Percentiles rank a stretch among this genome's conserved stretches.
These are phyloP conservation scores for Piper betle DNA, from an alignment of 164 flowering plant genomes.

Conservation along the genomic window DNA sequence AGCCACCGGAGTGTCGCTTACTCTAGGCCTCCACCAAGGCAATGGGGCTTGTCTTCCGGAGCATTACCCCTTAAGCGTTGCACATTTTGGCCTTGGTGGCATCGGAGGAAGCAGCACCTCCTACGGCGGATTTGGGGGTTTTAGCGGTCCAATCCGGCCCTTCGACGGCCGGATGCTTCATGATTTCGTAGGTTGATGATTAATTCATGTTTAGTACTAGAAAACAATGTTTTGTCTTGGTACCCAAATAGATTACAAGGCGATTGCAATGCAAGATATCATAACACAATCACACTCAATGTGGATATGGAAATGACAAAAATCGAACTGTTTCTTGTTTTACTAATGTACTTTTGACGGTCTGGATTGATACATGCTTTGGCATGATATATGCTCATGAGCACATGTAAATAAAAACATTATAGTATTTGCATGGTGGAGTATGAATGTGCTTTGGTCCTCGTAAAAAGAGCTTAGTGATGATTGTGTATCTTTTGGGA, in stretches of 20 bases:
- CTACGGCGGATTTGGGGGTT: slow-evolving; percentile 23
- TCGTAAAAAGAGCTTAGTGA: neutral
- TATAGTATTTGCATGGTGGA: slow-evolving; percentile 2
- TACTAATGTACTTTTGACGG: neutral
- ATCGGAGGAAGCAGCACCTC: slow-evolving; percentile 23
- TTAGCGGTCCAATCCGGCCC: slow-evolving; percentile 29
- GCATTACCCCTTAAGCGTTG: slow-evolving; percentile 31
- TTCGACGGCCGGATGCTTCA: slow-evolving; percentile 46
- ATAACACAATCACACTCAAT: too few species aligned
- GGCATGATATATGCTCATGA: neutral
- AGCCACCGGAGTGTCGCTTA: slow-evolving; percentile 44
- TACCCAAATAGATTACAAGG: neutral
- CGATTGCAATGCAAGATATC: too few species aligned
- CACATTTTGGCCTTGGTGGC: slow-evolving; percentile 33
- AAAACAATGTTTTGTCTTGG: neutral
- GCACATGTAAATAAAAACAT: neutral
- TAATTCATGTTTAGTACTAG: neutral
- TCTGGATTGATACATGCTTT: neutral
- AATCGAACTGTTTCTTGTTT: neutral
- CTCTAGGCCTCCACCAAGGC: slow-evolving; percentile 62
- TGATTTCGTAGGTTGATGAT: slow-evolving; percentile 44
- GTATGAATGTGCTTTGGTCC: neutral
- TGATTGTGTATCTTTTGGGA: slow-evolving; percentile 2
- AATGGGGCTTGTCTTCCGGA: slow-evolving; percentile 37
- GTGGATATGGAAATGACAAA: neutral